Percentiles rank a stretch among this genome's conserved stretches.
Conservation (phyloP, 176 grass and related monocot species). For the Hyparrhenia diplandra region DNA sequence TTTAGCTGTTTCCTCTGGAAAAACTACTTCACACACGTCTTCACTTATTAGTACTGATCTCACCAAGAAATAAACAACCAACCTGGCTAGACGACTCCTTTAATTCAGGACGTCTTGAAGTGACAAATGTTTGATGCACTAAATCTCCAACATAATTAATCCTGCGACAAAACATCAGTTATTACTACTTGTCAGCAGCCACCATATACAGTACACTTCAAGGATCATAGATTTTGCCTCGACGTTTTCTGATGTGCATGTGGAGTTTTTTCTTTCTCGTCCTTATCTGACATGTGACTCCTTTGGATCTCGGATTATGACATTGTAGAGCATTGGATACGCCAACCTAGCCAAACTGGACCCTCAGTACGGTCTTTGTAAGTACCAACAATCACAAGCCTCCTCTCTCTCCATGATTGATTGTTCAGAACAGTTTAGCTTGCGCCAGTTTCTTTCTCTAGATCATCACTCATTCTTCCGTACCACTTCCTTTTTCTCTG, state of each 20-base stretch:
- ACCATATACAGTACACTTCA: background rate
- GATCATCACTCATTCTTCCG: background rate
- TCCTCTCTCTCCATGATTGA: background rate
- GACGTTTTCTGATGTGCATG: background rate
- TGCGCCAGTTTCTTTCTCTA: background rate
- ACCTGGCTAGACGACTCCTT: background rate
- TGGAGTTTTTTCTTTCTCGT: background rate
- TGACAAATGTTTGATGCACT: background rate
- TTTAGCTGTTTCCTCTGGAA: background rate
- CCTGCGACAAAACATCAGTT: background rate
- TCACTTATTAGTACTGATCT: background rate
- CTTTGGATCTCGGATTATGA: background rate
- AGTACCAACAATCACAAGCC: conserved; percentile 33
- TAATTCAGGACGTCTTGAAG: background rate
- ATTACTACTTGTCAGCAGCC: background rate
- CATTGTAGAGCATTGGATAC: conserved; percentile 93
- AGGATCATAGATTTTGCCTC: background rate
- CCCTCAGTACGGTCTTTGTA: conserved; percentile 94
- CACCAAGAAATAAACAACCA: background rate
- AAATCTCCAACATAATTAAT: background rate
- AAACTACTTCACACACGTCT: background rate
- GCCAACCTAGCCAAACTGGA: conserved; percentile 88
- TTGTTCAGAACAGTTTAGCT: background rate
- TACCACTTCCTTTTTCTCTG: background rate
- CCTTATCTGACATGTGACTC: background rate